Evolutionary conservation across 352 stramenopile genomes (phyloP).

Genomic region (Phytophthora nicotianae): DNA sequence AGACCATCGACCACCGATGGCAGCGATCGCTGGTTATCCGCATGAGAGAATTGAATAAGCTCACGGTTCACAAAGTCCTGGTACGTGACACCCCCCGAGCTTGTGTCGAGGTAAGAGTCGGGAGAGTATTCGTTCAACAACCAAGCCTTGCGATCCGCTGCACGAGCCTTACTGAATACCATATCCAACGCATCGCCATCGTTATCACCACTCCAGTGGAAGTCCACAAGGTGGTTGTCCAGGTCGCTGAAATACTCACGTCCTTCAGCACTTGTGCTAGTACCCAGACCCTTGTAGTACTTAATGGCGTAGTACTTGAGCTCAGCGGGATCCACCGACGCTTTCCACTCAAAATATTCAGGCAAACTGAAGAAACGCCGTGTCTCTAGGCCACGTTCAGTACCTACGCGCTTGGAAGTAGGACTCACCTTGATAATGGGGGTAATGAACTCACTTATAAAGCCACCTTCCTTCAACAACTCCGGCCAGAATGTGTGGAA

Average conservation of each 20-base stretch:
- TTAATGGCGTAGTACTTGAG: conserved; percentile 97
- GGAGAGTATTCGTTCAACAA: conserved; percentile 88
- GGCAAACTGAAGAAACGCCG: conserved; percentile 97
- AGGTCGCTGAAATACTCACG: conserved; percentile 99
- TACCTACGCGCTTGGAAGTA: conserved; percentile 54
- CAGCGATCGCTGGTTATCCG: conserved; percentile 97
- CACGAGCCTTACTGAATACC: conserved; percentile 98
- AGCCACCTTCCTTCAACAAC: conserved; percentile 93
- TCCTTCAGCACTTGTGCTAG: conserved; percentile 95
- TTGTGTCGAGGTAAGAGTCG: conserved; percentile 95
- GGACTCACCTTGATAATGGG: conserved; percentile 97
- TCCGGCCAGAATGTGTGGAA: conserved; percentile 99
- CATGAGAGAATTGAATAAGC: conserved; percentile 98
- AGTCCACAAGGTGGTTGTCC: conserved; percentile 94
- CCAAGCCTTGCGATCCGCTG: conserved; percentile 97
- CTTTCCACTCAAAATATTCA: conserved; percentile 97
- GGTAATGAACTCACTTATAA: conserved; percentile 99
- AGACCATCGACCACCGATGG: conserved; percentile 97
- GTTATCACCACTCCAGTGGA: conserved; percentile 64
- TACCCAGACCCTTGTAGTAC: conserved; percentile 99
- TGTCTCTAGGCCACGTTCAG: conserved; percentile 62
- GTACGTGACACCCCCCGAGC: conserved; percentile 90
- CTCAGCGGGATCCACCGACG: conserved; percentile 43
- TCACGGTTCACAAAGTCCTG: conserved; percentile 99
- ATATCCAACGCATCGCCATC: conserved; percentile 98